phyloP scores from a whole-genome alignment of 2,329 filamentous ascomycete genomes.

The Lecanicillium sp. region DNA sequence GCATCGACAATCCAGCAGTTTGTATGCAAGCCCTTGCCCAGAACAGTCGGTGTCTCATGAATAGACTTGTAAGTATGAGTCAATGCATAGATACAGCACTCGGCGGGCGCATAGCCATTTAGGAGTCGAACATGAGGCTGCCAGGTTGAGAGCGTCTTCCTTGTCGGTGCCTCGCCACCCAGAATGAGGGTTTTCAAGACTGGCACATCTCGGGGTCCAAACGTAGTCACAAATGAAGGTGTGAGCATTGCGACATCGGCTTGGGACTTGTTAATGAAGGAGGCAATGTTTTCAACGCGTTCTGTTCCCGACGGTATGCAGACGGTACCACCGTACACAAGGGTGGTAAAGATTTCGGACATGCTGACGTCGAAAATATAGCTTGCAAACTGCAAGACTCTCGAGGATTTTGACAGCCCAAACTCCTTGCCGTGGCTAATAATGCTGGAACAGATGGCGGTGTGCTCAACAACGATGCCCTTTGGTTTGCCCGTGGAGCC shows the following conservation, averaged over 20 bases:
- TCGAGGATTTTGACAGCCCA: not conserved
- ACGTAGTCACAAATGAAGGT: constrained; percentile 12
- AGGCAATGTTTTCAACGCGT: not conserved
- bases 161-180: constrained; percentile 26
- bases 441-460: not conserved
- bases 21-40: constrained; percentile 1
- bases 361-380: constrained; percentile 14
- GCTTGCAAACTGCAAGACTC: constrained; percentile 13
- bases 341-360: constrained; percentile 9
- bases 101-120: constrained; percentile 37
- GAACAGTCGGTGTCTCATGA: not conserved
- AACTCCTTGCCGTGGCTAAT: not conserved
- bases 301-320: constrained; percentile 8
- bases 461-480: not conserved
- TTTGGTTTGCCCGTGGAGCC: constrained; percentile 1
- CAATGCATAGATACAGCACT: constrained; percentile 26
- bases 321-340: constrained; percentile 7
- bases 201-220: constrained; percentile 11
- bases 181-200: constrained; percentile 15
- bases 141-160: constrained; percentile 18
- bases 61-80: not conserved
- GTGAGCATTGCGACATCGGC: constrained; percentile 3
- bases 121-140: constrained; percentile 26
- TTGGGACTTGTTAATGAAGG: constrained; percentile 7
- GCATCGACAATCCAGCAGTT: constrained; percentile 18